Conservation (phyloP, 2,329 filamentous ascomycete species). For the Penicillium sp. region DNA sequence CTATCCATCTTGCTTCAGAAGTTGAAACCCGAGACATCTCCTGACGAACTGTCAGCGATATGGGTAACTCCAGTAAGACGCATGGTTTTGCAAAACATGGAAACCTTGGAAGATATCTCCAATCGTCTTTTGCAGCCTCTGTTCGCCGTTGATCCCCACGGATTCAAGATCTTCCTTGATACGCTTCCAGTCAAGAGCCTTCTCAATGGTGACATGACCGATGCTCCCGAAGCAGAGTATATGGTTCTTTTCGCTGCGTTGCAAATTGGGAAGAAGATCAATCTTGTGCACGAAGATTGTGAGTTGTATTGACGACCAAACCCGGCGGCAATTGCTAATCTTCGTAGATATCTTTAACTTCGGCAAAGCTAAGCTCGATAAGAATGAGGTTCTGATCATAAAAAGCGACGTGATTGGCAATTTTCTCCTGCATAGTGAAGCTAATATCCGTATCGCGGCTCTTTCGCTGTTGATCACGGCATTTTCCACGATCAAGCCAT, state of each 20-base stretch:
- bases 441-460: slow-evolving; percentile 70
- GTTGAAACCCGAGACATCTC: slow-evolving; percentile 17
- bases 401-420: slow-evolving; percentile 36
- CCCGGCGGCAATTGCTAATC: slow-evolving; percentile 13
- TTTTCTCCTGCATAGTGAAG: slow-evolving; percentile 49
- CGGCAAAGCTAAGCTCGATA: slow-evolving; percentile 8
- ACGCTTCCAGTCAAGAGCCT: slow-evolving; percentile 53
- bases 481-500: slow-evolving; percentile 67
- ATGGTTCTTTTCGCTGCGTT: slow-evolving; percentile 64
- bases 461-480: slow-evolving; percentile 76
- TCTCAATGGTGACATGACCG: slow-evolving; percentile 45
- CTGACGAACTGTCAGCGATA: slow-evolving; percentile 22
- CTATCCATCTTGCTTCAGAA: slow-evolving; percentile 32
- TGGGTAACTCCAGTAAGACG: slow-evolving; percentile 40
- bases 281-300: slow-evolving; percentile 66
- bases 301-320: slow-evolving; percentile 21
- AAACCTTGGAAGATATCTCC: slow-evolving; percentile 35
- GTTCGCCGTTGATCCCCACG: slow-evolving; percentile 32
- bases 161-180: slow-evolving; percentile 51
- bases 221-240: slow-evolving; percentile 52
- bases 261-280: slow-evolving; percentile 66
- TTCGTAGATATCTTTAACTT: slow-evolving; percentile 30
- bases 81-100: slow-evolving; percentile 36
- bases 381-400: slow-evolving; percentile 28
- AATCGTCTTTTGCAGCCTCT: slow-evolving; percentile 37